phyloP scores from a whole-genome alignment of 306 rosid species.

The Malus sieversii region DNA sequence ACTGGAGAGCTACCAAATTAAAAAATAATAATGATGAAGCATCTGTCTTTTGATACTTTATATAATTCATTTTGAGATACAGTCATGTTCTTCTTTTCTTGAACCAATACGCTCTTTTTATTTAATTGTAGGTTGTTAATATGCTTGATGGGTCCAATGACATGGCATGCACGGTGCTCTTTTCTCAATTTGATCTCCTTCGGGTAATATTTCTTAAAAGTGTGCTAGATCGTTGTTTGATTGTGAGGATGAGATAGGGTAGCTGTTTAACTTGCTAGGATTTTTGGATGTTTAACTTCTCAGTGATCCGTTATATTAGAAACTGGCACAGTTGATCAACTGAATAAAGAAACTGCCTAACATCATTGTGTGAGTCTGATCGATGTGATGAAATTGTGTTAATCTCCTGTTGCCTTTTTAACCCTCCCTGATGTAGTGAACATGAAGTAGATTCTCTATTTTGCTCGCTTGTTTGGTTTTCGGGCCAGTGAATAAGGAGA shows the following conservation, averaged over 20 bases:
- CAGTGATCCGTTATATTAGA: not conserved
- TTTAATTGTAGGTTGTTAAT: constrained; percentile 61
- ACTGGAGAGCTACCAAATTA: not conserved
- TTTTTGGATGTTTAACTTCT: not conserved
- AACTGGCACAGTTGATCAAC: not conserved
- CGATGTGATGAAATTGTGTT: not conserved
- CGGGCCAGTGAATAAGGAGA: not conserved
- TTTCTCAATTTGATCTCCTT: constrained; percentile 65
- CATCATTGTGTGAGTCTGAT: not conserved
- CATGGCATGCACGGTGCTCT: not conserved
- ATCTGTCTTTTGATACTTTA: not conserved
- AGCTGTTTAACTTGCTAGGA: not conserved
- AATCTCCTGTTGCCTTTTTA: no score
- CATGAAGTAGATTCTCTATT: not conserved
- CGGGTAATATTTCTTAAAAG: constrained; percentile 39
- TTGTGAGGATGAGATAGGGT: not conserved
- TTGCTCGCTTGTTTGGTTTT: not conserved
- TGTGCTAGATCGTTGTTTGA: not conserved
- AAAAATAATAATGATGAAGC: not conserved
- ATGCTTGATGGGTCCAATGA: no score
- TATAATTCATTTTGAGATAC: not conserved
- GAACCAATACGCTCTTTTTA: not conserved
- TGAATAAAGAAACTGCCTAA: not conserved
- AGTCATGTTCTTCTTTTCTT: not conserved
- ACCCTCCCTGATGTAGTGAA: no score